Percentiles rank a stretch among this genome's conserved stretches.
Conservation (phyloP, 192 early-diverging fungal genomes). For the Rhizoclosmatium sp. region DNA sequence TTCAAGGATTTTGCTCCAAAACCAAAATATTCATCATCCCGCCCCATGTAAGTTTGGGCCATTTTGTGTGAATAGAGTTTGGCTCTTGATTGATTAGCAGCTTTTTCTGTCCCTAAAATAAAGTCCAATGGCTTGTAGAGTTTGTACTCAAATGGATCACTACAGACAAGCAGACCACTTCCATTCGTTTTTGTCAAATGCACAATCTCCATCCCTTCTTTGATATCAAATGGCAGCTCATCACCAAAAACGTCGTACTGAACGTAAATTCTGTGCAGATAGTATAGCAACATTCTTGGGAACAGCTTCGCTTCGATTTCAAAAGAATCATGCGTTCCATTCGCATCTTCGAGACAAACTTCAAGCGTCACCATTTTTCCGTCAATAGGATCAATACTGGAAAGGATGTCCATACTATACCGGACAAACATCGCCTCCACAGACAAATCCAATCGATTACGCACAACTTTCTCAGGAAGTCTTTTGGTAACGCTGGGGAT, state of each 20-base stretch:
- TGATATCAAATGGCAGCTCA: slow-evolving; percentile 16
- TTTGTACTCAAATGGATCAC: not conserved
- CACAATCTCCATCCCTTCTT: slow-evolving; percentile 20
- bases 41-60: not conserved
- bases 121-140: not conserved
- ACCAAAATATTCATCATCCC: not conserved
- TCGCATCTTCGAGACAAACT: not conserved
- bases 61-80: not conserved
- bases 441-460: not conserved
- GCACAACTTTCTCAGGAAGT: not conserved
- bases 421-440: not conserved
- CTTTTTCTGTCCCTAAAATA: slow-evolving; percentile 7
- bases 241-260: not conserved
- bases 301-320: not conserved
- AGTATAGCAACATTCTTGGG: not conserved
- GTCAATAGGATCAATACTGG: slow-evolving; percentile 3
- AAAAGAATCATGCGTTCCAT: slow-evolving; percentile 3
- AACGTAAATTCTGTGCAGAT: not conserved
- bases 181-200: not conserved
- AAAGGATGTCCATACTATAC: slow-evolving; percentile 1
- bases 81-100: not conserved
- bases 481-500: not conserved
- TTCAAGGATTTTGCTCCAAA: not conserved
- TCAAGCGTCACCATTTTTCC: not conserved
- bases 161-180: slow-evolving; percentile 5